Percentiles rank a stretch among this genome's conserved stretches.
phyloP scores from a whole-genome alignment of 73 alveolate genomes.

The Paramecium tetraurelia region DNA sequence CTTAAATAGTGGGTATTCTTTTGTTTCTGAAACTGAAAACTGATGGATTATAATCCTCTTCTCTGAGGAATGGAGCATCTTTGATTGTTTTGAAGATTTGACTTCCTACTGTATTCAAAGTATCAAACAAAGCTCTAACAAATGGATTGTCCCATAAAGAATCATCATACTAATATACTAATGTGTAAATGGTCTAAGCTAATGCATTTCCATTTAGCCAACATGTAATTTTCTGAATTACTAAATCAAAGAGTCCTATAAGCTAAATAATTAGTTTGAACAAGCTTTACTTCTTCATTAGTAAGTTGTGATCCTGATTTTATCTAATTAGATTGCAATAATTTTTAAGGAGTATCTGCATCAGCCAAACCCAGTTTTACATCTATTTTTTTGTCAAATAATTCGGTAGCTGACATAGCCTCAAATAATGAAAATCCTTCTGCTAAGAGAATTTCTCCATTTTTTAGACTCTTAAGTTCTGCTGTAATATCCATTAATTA shows the following conservation, averaged over 20 bases:
- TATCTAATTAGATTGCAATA: background rate
- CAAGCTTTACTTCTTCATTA: background rate
- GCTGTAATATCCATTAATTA: constrained; percentile 44
- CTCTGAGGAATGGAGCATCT: constrained; percentile 46
- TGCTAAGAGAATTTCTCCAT: constrained; percentile 23
- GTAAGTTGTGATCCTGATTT: constrained; percentile 4
- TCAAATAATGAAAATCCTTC: constrained; percentile 24
- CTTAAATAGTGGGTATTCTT: background rate
- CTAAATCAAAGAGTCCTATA: constrained; percentile 22
- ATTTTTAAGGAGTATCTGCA: constrained; percentile 19
- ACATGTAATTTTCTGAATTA: background rate
- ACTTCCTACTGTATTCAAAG: background rate
- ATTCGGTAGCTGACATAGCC: constrained; percentile 47
- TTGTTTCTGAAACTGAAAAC: constrained; percentile 34
- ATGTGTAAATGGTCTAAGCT: constrained; percentile 3
- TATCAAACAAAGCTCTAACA: background rate
- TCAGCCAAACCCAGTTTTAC: constrained; percentile 22
- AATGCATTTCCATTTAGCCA: constrained; percentile 48
- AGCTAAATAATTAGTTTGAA: background rate
- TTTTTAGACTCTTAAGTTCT: background rate
- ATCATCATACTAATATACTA: background rate
- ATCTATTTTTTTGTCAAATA: constrained; percentile 38
- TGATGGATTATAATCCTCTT: constrained; percentile 42
- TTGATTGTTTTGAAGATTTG: background rate
- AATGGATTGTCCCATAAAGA: background rate